Evolutionary conservation across 2,329 filamentous ascomycete species (phyloP), one percentile per base, ranked within the genome.

Genomic region (Curvularia spicifera): DNA sequence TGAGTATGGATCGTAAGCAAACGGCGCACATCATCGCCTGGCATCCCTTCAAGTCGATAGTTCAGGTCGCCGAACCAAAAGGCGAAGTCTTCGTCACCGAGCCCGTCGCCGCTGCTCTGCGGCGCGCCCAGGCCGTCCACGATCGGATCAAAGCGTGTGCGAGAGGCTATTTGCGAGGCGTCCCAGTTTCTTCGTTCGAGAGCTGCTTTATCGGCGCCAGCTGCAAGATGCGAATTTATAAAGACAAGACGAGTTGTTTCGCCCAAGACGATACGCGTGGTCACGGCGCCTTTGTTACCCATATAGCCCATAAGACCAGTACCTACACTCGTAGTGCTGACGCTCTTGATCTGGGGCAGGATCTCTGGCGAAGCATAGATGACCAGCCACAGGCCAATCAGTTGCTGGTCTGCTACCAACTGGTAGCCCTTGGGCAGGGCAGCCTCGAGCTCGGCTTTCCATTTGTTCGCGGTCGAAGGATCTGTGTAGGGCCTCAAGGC

Each of bases 51-150:
- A 0, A 99, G 83, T 31, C 95, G 87, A 72, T 97, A 99, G 74
- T 99, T 99, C 42, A 99, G 82, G 75, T 99, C 95, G 6, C 95
- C 95, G 71, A 97, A 91, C 92, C 94, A 98, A 71, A 99, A 97
- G 0, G 89, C 87, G 78, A 97, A 93, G 71, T 99, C 95, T 65
- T 96, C 94, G 39, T 96, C 91, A 0, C 91, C 93, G 63, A 99
- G 89, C 35, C 82, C 85, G 22, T 89, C 86, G n/a, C 88, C 87
- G 37, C 78, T 74, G 2, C 73, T 77, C 57, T 84, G 81, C 2
- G 87, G 82, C 1, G 85, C 79, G 5, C 89, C 86, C 8, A 90
- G 88, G 0, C 84, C 81, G 57, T 89, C 84, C 39, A 82, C 81
- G 6, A 96, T 84, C 0, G 92, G 88, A 6, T 90, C 86, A 69